Evolutionary conservation across 257 asterid species (phyloP), one percentile per base, ranked within the genome.

Genomic region (Salvia miltiorrhiza): DNA sequence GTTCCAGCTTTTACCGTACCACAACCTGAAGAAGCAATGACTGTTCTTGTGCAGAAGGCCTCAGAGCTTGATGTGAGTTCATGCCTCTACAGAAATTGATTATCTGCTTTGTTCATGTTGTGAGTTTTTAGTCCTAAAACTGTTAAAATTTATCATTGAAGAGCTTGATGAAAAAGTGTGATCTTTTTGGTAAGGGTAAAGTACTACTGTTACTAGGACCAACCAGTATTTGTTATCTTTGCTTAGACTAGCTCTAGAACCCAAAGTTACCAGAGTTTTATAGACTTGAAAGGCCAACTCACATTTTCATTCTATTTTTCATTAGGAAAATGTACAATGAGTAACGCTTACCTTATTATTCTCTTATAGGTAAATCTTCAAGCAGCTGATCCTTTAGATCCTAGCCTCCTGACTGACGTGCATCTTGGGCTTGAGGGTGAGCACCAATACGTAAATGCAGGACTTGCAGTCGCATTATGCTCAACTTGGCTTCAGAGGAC

Each of bases 361-460:
- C 70, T 75, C 68, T 21, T 40, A 64, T 79, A 94, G 99, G 92
- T 94, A 73, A 80, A 76, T 80, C 96, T 94, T 80, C 86, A 91
- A 85, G 86, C 88, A 72, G 93, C 85, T 56, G 80, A 87, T 39
- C 95, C 97, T 30, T 70, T 89, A 78, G 93, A 91, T 80, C 86
- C 93, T 41, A 73, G 75, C 69, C 80, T 85, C 58, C 82, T 90
- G 65, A 82, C 89, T 68, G 86, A 90, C 63, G 53, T 63, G 67
- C 85, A 86, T 81, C 97, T 94, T 70, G 97, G 99, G 67, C 97
- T 94, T 23, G 95, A 83, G 68, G 99, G 99, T 52, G 96, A 94
- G 76, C 99, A 94, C 82, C 99, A 94, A 73, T 91, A 83, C 73
- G 23, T 85, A 52, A 94, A 94, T 83, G 99, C 99, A 73, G 97